Conservation (phyloP, 2,329 filamentous ascomycete genomes). For the Acarospora socialis region DNA sequence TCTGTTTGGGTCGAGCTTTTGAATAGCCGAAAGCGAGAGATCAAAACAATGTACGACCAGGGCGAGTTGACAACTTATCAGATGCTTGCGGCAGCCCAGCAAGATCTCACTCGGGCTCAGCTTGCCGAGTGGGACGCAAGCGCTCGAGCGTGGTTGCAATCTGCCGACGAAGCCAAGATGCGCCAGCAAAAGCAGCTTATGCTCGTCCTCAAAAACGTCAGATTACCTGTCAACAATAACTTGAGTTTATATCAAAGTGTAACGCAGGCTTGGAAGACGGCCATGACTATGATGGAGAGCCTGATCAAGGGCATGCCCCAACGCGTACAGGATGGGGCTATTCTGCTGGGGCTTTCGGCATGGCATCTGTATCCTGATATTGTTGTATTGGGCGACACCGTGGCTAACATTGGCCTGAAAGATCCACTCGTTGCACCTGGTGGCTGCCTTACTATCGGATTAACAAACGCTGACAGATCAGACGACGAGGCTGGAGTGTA, state of each 20-base stretch:
- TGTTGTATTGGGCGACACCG: slow-evolving; percentile 43
- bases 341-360: slow-evolving; percentile 19
- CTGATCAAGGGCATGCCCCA: slow-evolving; percentile 20
- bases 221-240: slow-evolving; percentile 14
- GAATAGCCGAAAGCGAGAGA: no score
- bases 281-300: slow-evolving; percentile 18
- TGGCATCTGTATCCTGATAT: slow-evolving; percentile 27
- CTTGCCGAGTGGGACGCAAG: slow-evolving; percentile 26
- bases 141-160: slow-evolving; percentile 24
- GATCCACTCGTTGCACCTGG: slow-evolving; percentile 10
- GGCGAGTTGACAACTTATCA: not conserved
- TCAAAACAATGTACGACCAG: not conserved
- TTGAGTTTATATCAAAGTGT: slow-evolving; percentile 19
- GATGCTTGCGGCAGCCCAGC: slow-evolving; percentile 5
- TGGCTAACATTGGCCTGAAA: slow-evolving; percentile 13
- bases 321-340: slow-evolving; percentile 13
- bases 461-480: slow-evolving; percentile 6
- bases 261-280: slow-evolving; percentile 18
- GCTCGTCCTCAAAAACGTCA: slow-evolving; percentile 20
- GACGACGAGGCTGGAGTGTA: slow-evolving; percentile 11
- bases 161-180: slow-evolving; percentile 19
- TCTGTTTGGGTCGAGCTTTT: no score
- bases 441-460: slow-evolving; percentile 13
- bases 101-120: slow-evolving; percentile 16
- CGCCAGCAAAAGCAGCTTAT: slow-evolving; percentile 18